Conservation (phyloP, 1,139 yeast genomes). For the Yamadazyma triangularis region DNA sequence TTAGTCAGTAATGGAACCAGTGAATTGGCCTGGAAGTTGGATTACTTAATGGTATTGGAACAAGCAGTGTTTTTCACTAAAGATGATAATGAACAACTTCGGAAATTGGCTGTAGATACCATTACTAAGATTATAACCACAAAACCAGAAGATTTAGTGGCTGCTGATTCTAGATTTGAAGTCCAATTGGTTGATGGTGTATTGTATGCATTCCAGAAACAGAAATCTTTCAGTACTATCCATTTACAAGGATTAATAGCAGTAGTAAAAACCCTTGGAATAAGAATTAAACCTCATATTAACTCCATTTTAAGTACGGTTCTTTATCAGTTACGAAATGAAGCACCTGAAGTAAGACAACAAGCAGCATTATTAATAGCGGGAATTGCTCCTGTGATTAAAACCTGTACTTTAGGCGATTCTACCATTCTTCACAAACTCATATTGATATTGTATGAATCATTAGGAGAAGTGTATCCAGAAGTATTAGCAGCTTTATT, state of each 20-base stretch:
- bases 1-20: constrained; percentile 74
- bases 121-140: constrained; percentile 31
- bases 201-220: constrained; percentile 81
- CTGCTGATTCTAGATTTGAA: constrained; percentile 44
- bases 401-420: constrained; percentile 54
- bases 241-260: constrained; percentile 65
- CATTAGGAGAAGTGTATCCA: constrained; percentile 92
- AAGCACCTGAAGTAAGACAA: constrained; percentile 69
- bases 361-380: constrained; percentile 81
- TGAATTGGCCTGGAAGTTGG: constrained; percentile 62
- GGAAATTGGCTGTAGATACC: constrained; percentile 77
- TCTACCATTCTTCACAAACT: constrained; percentile 56
- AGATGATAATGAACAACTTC: constrained; percentile 77
- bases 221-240: constrained; percentile 47
- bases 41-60: constrained; percentile 58
- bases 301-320: constrained; percentile 72
- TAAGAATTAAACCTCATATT: constrained; percentile 67
- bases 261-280: constrained; percentile 63
- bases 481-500: constrained; percentile 87
- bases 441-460: constrained; percentile 78
- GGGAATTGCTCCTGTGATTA: constrained; percentile 63
- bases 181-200: constrained; percentile 75
- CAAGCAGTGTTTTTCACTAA: constrained; percentile 56
- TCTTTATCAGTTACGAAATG: constrained; percentile 70
- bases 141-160: constrained; percentile 31